phyloP scores from a whole-genome alignment of 2,329 filamentous ascomycete genomes.

The Epichloe scottii region DNA sequence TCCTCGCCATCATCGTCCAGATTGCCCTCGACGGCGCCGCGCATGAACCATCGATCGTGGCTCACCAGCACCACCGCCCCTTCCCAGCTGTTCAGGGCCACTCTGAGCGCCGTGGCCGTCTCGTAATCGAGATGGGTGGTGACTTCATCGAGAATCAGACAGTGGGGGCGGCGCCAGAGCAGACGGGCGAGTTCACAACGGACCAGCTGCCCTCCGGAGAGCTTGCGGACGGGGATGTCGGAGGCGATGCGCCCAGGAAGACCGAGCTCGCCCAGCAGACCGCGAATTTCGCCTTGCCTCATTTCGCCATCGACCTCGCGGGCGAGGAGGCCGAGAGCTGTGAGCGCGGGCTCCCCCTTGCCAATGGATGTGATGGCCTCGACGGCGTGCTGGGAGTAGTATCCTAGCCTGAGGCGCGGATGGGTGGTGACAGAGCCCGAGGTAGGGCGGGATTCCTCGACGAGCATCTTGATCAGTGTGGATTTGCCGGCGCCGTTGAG shows the following conservation, averaged over 20 bases:
- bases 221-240: conserved; percentile 57
- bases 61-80: conserved; percentile 68
- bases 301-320: conserved; percentile 38
- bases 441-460: conserved; percentile 44
- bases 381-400: conserved; percentile 72
- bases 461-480: conserved; percentile 60
- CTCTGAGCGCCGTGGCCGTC: conserved; percentile 59
- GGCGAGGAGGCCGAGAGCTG: conserved; percentile 52
- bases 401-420: conserved; percentile 56
- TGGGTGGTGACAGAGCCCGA: conserved; percentile 53
- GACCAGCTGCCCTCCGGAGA: conserved; percentile 72
- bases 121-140: conserved; percentile 79
- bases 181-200: conserved; percentile 52
- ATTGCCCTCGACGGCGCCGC: conserved; percentile 44
- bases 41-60: conserved; percentile 73
- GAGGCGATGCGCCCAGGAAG: conserved; percentile 58
- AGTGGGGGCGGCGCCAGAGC: conserved; percentile 56
- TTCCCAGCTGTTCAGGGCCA: conserved; percentile 53
- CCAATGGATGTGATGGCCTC: conserved; percentile 51
- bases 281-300: conserved; percentile 55
- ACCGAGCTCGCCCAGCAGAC: conserved; percentile 55
- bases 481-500: conserved; percentile 76
- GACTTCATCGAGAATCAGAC: conserved; percentile 67
- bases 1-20: conserved; percentile 26
- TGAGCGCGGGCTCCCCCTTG: conserved; percentile 35